Percentiles rank a stretch among this genome's conserved stretches.
Evolutionary conservation across 345 rosid genomes (phyloP).

Genomic region (Citrus australasica): DNA sequence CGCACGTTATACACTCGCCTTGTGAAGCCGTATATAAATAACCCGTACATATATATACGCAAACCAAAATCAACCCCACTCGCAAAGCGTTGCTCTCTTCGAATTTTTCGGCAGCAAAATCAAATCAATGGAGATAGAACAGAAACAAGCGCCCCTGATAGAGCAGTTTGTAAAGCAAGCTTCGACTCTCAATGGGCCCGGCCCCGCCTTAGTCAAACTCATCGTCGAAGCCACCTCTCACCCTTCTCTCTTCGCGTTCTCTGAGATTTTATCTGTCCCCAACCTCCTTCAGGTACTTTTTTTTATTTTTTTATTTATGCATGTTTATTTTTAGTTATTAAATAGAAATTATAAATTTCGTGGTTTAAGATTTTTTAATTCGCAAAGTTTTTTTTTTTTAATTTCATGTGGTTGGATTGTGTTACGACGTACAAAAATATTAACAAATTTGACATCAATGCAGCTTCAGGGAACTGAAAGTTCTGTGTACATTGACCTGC

Average conservation of each 20-base stretch:
- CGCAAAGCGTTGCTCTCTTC: background rate
- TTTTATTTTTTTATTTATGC: background rate
- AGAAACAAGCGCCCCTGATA: conserved; percentile 35
- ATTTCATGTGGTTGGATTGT: background rate
- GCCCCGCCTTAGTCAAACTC: conserved; percentile 17
- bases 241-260: conserved; percentile 88
- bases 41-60: background rate
- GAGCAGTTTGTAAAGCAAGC: conserved; percentile 35
- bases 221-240: conserved; percentile 76
- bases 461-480: conserved; percentile 81
- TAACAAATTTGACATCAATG: conserved; percentile 10
- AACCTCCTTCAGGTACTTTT: conserved; percentile 40
- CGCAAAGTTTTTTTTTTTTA: background rate
- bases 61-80: background rate
- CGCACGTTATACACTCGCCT: background rate
- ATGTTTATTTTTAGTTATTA: background rate
- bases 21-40: background rate
- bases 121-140: conserved; percentile 38
- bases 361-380: background rate
- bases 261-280: conserved; percentile 79
- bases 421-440: background rate
- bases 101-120: background rate
- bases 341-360: background rate
- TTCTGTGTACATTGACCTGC: conserved; percentile 51
- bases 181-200: conserved; percentile 15